phyloP scores from a whole-genome alignment of 192 early-diverging fungal species.

The Coemansia guatemalensis region DNA sequence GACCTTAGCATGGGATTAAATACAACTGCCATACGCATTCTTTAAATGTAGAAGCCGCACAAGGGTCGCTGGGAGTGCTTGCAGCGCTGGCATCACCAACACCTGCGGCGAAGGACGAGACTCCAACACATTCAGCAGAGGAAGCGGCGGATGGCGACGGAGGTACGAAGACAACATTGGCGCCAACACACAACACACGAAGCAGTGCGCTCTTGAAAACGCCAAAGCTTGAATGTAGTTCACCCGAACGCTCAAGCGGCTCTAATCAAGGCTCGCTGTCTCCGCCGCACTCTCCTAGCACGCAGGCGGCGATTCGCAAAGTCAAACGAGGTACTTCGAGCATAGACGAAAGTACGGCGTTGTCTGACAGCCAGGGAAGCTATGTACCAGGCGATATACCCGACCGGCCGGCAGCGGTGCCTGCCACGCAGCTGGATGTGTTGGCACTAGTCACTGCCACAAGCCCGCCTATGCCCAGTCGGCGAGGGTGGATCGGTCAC shows the following conservation, averaged over 20 bases:
- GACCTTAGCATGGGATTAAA: not conserved
- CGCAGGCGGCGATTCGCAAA: conserved; percentile 34
- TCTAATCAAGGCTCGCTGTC: conserved; percentile 20
- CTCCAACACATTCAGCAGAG: not conserved
- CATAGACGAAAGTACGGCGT: not conserved
- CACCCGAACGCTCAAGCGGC: not conserved
- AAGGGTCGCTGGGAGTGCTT: conserved; percentile 44
- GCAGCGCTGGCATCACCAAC: conserved; percentile 45
- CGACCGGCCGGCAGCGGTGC: conserved; percentile 19
- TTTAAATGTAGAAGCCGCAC: conserved; percentile 15
- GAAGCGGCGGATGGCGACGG: not conserved
- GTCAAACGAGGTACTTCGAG: conserved; percentile 6
- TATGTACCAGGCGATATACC: conserved; percentile 1
- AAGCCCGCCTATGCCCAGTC: conserved; percentile 54
- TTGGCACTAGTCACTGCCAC: conserved; percentile 53
- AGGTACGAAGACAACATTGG: not conserved
- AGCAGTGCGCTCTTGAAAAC: conserved; percentile 5
- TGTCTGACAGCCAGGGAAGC: not conserved
- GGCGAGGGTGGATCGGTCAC: conserved; percentile 32
- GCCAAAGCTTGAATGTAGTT: conserved; percentile 5
- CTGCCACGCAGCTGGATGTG: conserved; percentile 50
- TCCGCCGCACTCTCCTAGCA: conserved; percentile 41
- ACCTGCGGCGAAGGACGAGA: conserved; percentile 9
- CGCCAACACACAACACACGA: not conserved
- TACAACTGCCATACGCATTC: not conserved